phyloP scores from a whole-genome alignment of 352 stramenopile species.

The Phytophthora tentaculata region DNA sequence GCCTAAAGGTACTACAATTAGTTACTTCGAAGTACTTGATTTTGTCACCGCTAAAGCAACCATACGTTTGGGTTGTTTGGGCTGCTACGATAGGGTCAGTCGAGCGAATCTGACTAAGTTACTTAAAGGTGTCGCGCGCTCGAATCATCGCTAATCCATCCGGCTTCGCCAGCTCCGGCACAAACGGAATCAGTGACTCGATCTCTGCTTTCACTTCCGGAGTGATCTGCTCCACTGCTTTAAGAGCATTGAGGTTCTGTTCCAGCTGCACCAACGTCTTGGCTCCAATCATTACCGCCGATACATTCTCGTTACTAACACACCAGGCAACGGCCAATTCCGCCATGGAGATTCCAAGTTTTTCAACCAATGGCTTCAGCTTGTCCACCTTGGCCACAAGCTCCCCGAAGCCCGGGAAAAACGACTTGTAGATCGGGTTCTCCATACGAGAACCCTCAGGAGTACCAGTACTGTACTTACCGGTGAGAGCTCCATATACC shows the following conservation, averaged over 20 bases:
- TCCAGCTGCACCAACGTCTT: constrained; percentile 55
- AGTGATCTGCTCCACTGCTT: constrained; percentile 53
- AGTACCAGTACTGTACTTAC: constrained; percentile 67
- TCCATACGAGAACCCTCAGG: constrained; percentile 31
- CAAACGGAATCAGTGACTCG: constrained; percentile 41
- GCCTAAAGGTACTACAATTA: no score
- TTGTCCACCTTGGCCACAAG: constrained; percentile 36
- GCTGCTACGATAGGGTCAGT: no score
- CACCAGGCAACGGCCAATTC: constrained; percentile 70
- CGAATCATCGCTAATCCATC: neutral
- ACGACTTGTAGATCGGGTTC: constrained; percentile 41
- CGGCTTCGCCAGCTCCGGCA: neutral
- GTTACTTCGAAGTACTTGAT: no score
- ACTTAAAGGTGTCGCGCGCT: no score
- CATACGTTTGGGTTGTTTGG: no score
- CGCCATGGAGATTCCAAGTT: constrained; percentile 47
- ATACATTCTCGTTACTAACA: no score
- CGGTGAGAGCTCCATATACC: constrained; percentile 53
- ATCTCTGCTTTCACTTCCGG: constrained; percentile 55
- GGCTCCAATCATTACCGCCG: constrained; percentile 64
- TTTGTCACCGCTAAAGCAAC: no score
- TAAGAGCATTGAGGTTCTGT: constrained; percentile 62
- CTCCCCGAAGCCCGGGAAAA: constrained; percentile 29
- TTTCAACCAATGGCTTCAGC: constrained; percentile 44
- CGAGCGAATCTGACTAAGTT: no score